phyloP scores from a whole-genome alignment of 192 early-diverging fungal genomes.

The Fimicolochytrium jonesii region DNA sequence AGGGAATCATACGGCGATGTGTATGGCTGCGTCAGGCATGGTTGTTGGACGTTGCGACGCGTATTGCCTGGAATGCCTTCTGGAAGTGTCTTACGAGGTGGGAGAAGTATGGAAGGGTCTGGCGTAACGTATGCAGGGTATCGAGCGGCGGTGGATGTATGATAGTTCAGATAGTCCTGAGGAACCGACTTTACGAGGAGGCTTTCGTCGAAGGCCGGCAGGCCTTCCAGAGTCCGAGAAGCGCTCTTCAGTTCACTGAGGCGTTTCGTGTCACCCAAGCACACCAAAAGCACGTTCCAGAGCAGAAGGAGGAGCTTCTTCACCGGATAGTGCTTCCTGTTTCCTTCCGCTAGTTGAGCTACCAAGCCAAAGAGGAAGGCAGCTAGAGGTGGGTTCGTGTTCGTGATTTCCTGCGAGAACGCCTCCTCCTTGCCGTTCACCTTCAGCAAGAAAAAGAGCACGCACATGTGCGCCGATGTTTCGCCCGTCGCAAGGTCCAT shows the following conservation, averaged over 20 bases:
- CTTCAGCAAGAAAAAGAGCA: slow-evolving; percentile 63
- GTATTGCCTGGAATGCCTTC: slow-evolving; percentile 27
- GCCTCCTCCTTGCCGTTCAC: slow-evolving; percentile 43
- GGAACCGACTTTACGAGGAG: slow-evolving; percentile 55
- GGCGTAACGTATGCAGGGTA: slow-evolving; percentile 60
- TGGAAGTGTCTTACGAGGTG: slow-evolving; percentile 1
- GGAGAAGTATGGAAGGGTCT: slow-evolving; percentile 3
- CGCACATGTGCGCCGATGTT: slow-evolving; percentile 48
- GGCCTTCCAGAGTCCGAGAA: slow-evolving; percentile 44
- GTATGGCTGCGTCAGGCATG: slow-evolving; percentile 34
- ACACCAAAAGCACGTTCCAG: slow-evolving; percentile 63
- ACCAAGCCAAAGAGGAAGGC: slow-evolving; percentile 67
- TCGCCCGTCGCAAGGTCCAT: slow-evolving; percentile 43
- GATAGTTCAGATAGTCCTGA: slow-evolving; percentile 56
- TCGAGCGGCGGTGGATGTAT: slow-evolving; percentile 50
- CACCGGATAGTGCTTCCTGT: slow-evolving; percentile 64
- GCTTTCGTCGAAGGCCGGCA: slow-evolving; percentile 27
- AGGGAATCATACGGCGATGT: background rate
- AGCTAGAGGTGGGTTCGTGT: slow-evolving; percentile 26
- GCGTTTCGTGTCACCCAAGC: slow-evolving; percentile 52
- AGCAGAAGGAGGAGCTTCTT: slow-evolving; percentile 66
- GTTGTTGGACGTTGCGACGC: slow-evolving; percentile 21
- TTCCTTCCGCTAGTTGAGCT: slow-evolving; percentile 61
- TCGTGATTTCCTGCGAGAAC: slow-evolving; percentile 52
- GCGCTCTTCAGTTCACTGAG: slow-evolving; percentile 47